Conservation (phyloP, 106 monocot species). For the Allium sativum region DNA sequence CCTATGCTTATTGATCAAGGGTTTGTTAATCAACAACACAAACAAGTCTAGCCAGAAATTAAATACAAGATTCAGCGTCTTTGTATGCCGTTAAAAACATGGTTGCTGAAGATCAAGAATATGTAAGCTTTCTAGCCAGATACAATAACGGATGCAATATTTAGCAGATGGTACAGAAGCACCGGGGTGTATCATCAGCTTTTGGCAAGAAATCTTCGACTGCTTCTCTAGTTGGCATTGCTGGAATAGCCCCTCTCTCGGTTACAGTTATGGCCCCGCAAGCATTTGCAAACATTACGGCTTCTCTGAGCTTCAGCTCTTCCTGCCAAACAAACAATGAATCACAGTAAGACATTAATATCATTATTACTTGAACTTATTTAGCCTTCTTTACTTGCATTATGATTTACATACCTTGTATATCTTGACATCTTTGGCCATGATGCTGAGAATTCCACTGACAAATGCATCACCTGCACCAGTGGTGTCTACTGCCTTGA, state of each 20-base stretch:
- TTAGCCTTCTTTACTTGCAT: no score
- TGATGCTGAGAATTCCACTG: constrained; percentile 17
- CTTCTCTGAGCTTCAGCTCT: constrained; percentile 34
- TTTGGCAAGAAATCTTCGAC: constrained; percentile 19
- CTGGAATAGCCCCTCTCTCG: constrained; percentile 39
- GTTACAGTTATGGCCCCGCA: constrained; percentile 43
- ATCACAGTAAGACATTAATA: no score
- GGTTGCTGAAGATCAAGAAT: no score
- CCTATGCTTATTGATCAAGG: no score
- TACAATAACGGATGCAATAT: not conserved
- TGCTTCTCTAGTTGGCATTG: constrained; percentile 31
- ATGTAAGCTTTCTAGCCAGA: not conserved
- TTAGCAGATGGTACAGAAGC: constrained; percentile 3
- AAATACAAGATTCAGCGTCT: no score
- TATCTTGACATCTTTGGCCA: constrained; percentile 21
- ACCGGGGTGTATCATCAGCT: not conserved
- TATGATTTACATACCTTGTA: constrained; percentile 17
- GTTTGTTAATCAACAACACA: no score
- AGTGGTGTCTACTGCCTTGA: constrained; percentile 34
- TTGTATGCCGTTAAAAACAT: no score
- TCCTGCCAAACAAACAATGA: constrained; percentile 7
- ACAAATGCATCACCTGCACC: constrained; percentile 52
- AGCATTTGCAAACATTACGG: constrained; percentile 29
- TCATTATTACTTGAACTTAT: no score
- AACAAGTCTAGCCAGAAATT: no score